Evolutionary conservation across 2,329 filamentous ascomycete genomes (phyloP), one percentile per base, ranked within the genome.

Genomic region (Eutypa lata): DNA sequence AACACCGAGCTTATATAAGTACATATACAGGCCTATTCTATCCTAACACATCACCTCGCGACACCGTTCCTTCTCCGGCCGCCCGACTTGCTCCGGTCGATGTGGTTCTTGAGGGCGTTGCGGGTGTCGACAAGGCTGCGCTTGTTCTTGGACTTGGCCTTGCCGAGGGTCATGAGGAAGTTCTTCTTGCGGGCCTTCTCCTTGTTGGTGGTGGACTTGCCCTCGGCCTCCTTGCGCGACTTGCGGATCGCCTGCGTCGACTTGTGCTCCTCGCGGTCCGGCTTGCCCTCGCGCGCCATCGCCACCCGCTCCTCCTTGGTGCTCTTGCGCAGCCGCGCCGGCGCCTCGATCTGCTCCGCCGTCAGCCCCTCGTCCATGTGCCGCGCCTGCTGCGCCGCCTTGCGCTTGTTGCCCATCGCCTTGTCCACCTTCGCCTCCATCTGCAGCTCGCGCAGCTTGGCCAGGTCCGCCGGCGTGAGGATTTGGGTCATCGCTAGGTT

Each of bases 181-280:
- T 99, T 99, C 89, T 99, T 99, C 81, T 90, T 91, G 62, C 93
- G 80, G 42, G 89, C 85, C 83, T 99, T 99, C 78, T 99, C 94
- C 76, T 89, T 90, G 75, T 99, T 99, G 60, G 93, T 97, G 37
- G 91, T 92, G 69, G 90, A 96, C 85, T 97, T 97, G 65, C 94
- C 94, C 73, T 91, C 84, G 2, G 85, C 81, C 64, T 87, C 84
- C 82, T 96, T 96, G 80, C 92, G 90, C 69, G 90, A 85, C 79
- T 91, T 90, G 65, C 89, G 81, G 68, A 90, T 86, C 16, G 91
- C 91, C 58, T 90, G 86, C 50, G 90, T 94, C 57, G 85, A 89
- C 76, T 93, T 91, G 76, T 96, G 91, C 69, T 94, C 86, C 48
- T 84, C 79, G 28, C 88, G 84, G 44, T 86, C 84, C 1, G 87